phyloP scores from a whole-genome alignment of 192 early-diverging fungal species.

The Lobosporangium transversale region DNA sequence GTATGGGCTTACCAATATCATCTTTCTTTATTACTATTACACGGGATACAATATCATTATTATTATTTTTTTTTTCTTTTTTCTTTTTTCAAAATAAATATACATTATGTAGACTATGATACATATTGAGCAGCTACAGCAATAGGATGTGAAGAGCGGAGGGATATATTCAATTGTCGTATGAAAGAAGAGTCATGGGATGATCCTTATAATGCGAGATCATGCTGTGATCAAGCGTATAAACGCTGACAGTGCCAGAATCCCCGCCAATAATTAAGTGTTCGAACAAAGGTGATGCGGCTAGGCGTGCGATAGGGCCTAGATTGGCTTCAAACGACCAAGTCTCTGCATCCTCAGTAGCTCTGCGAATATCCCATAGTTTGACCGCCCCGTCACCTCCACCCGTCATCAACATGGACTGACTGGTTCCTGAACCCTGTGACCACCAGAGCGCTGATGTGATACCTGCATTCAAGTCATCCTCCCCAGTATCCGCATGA shows the following conservation, averaged over 20 bases:
- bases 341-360: conserved; percentile 21
- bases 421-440: neutral
- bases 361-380: conserved; percentile 42
- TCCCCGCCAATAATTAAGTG: conserved; percentile 23
- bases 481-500: conserved; percentile 1
- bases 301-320: conserved; percentile 33
- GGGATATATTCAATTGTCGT: too few relatives aligned
- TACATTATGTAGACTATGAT: too few relatives aligned
- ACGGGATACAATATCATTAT: too few relatives aligned
- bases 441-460: conserved; percentile 44
- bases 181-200: conserved; percentile 17
- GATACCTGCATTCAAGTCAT: conserved; percentile 19
- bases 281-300: conserved; percentile 6
- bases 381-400: conserved; percentile 38
- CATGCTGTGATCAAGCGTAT: conserved; percentile 16
- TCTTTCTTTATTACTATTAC: too few relatives aligned
- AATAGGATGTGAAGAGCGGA: too few relatives aligned
- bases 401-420: conserved; percentile 26
- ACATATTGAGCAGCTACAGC: too few relatives aligned
- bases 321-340: conserved; percentile 26
- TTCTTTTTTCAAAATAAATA: too few relatives aligned
- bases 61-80: too few relatives aligned
- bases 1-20: too few relatives aligned
- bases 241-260: conserved; percentile 33
- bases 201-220: conserved; percentile 20